Evolutionary conservation across 2,329 filamentous ascomycete genomes (phyloP), one percentile per base, ranked within the genome.

Genomic region (Trichophaea hybrida): DNA sequence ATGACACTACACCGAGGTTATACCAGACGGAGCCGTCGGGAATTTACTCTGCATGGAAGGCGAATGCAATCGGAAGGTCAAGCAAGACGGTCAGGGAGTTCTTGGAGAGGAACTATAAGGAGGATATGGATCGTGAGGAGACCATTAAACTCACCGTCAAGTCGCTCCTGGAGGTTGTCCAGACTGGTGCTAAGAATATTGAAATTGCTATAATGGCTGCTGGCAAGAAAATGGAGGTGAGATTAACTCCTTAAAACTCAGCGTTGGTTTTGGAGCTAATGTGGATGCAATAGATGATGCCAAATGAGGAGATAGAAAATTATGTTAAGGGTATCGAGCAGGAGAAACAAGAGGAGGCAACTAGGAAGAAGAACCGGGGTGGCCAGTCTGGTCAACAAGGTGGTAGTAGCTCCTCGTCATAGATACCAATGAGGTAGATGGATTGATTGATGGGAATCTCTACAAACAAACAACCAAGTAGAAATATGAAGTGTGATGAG

Each of bases 21-120:
- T 98, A 97, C 74, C 91, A 96, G 80, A 98, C 93, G 3, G 93
- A 98, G 77, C 93, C 94, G n/a, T 95, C 89, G 65, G 93, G 94
- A 61, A 98, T 98, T 74, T 98, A 97, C 79, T 96, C 89, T 60
- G 93, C 93, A 73, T 98, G 93, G 93, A 97, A 98, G 80, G 94
- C 93, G 69, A 98, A 98, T 72, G 93, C 93, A 60, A 98, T 98
- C 71, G 93, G 93, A 60, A 86, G 93, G 71, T 97, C 91, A 57
- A 95, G 88, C 81, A 98, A 98, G 81, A 98, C 93, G 7, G 93
- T 98, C 60, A 87, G 93, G 70, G 93, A 98, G 73, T 98, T 98
- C 75, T 82, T 98, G 67, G 93, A 98, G 76, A 85, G 94, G 72
- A 96, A 98, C 77, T 94, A 98, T 80, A 94, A 95, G 78, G 88